Evolutionary conservation across 2,329 filamentous ascomycete genomes (phyloP), one percentile per base, ranked within the genome.

Genomic region (Penicillium sp.): DNA sequence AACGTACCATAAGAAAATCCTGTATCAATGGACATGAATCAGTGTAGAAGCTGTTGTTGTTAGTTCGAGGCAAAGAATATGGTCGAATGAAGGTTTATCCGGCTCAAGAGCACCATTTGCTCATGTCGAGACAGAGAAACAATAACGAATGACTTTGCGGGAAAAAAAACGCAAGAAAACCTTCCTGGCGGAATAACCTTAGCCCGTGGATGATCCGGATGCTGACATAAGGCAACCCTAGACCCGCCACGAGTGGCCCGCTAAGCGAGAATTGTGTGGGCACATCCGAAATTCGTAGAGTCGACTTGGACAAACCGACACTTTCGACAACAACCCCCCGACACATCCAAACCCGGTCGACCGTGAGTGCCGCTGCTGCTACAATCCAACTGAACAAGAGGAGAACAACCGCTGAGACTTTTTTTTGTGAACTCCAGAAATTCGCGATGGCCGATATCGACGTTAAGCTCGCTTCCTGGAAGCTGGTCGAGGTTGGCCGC

Each of bases 401-500:
- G 28, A 56, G 42, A 35, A 65, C 54, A 51, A 52, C 52, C 63
- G 68, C 71, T 74, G 68, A 75, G 64, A 68, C 61, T 65, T 65
- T 53, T 69, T 65, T 52, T 68, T 62, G 57, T 53, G 46, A 61
- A 65, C 68, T 74, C 65, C 78, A 87, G 83, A 84, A 82, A 82
- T 82, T 82, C 85, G 89, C 82, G 87, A 92, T 92, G 90, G 88
- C 89, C 83, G 89, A 92, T 85, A 88, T 90, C 83, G 84, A 89
- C 78, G 89, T 93, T 83, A 89, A 89, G 84, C 84, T 88, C 81
- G 90, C 90, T 79, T 86, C 88, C 82, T 96, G 93, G 93, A 93
- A 93, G 86, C 87, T 93, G 83, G 93, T 99, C 81, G 93, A 99
- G 89, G 92, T 97, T 82, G 95, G 95, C 89, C 93, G 95, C 81